Conservation (phyloP, 768 basidiomycete species). For the Trametes punicea region DNA sequence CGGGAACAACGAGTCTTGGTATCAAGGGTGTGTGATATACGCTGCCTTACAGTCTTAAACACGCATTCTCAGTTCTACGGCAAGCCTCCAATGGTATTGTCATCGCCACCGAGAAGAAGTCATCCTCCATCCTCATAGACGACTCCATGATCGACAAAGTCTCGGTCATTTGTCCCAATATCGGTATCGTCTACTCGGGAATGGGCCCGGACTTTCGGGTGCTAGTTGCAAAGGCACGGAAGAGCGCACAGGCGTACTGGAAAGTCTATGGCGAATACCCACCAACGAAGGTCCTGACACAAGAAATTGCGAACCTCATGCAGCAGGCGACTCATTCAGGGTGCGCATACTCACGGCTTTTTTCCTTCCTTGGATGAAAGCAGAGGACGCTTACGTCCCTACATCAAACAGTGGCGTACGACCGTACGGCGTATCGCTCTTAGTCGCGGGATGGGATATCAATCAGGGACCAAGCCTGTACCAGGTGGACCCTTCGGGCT, state of each 20-base stretch:
- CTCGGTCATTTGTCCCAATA: slow-evolving; percentile 95
- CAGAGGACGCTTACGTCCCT: background rate
- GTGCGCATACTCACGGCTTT: slow-evolving; percentile 50
- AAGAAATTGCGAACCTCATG: slow-evolving; percentile 97
- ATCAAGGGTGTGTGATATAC: slow-evolving; percentile 78
- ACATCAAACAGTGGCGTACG: slow-evolving; percentile 80
- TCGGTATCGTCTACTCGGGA: slow-evolving; percentile 98
- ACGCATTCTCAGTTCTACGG: slow-evolving; percentile 15
- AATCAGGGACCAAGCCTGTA: slow-evolving; percentile 96
- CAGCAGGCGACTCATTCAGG: slow-evolving; percentile 99
- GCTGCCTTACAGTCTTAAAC: background rate
- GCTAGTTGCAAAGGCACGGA: slow-evolving; percentile 89
- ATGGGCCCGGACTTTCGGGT: slow-evolving; percentile 99
- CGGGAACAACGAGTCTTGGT: slow-evolving; percentile 94
- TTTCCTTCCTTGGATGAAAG: background rate
- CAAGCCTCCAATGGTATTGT: slow-evolving; percentile 98
- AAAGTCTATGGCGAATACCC: slow-evolving; percentile 99
- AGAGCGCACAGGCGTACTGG: slow-evolving; percentile 99
- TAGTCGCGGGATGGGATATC: slow-evolving; percentile 96
- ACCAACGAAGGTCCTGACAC: slow-evolving; percentile 91
- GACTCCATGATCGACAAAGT: slow-evolving; percentile 98
- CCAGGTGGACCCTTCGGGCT: slow-evolving; percentile 98
- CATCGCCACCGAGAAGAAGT: slow-evolving; percentile 99
- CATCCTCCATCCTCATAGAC: slow-evolving; percentile 95
- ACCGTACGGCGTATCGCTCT: slow-evolving; percentile 96